Conservation (phyloP, 768 basidiomycete genomes). For the Agaricus subrufescens region DNA sequence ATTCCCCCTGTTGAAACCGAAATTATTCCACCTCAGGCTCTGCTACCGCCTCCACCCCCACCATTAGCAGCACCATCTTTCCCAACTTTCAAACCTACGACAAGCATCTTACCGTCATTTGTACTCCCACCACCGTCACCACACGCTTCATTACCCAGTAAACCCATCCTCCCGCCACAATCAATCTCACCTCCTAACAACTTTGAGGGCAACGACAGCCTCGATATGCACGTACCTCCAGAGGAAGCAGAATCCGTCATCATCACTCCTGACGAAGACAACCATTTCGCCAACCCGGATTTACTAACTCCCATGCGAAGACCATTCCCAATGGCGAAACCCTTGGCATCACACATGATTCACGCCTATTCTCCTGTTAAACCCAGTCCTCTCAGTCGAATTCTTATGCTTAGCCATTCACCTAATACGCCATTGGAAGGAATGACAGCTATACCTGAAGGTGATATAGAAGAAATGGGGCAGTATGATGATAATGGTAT, state of each 20-base stretch:
- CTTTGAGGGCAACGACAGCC: constrained; percentile 9
- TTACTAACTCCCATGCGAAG: constrained; percentile 21
- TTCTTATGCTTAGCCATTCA: constrained; percentile 66
- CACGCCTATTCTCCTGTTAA: constrained; percentile 81
- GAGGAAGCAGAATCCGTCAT: constrained; percentile 11
- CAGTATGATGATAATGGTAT: constrained; percentile 12
- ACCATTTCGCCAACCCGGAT: constrained; percentile 17
- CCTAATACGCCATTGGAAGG: constrained; percentile 33
- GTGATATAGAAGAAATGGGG: constrained; percentile 26
- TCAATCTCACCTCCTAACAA: constrained; percentile 15
- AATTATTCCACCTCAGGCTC: constrained; percentile 16
- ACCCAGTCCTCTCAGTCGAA: constrained; percentile 77
- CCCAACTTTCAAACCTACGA: constrained; percentile 35
- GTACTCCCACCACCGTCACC: constrained; percentile 79
- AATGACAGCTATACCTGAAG: constrained; percentile 16
- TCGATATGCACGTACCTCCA: not conserved
- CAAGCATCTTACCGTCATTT: constrained; percentile 65
- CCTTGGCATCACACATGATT: constrained; percentile 61
- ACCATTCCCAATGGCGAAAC: constrained; percentile 71
- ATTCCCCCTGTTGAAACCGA: constrained; percentile 39
- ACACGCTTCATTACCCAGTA: constrained; percentile 54
- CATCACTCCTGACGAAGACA: not conserved
- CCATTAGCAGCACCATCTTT: constrained; percentile 27
- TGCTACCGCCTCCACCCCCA: constrained; percentile 8
- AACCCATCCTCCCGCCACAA: constrained; percentile 31